A percentile compares a stretch with the other conserved stretches of the same genome.
phyloP scores from a whole-genome alignment of 106 monocot species.

The Phalaenopsis equestris region DNA sequence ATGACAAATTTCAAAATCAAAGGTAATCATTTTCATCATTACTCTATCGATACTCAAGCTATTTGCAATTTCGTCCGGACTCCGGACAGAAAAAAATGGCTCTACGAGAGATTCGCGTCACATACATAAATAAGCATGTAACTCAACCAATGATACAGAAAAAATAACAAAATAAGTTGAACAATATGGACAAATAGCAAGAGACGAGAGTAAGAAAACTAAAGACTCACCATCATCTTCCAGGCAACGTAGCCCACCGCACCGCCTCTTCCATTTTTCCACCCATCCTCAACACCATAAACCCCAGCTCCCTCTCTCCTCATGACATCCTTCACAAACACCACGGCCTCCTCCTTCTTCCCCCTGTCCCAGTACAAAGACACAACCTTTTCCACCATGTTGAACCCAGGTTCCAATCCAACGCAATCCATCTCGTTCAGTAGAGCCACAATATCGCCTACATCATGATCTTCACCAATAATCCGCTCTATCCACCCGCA shows the following conservation, averaged over 20 bases:
- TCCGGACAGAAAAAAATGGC: too few species aligned
- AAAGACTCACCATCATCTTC: slow-evolving; percentile 84
- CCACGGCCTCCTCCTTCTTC: slow-evolving; percentile 66
- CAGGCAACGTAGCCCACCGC: slow-evolving; percentile 80
- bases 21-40: not conserved
- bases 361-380: slow-evolving; percentile 82
- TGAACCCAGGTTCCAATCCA: slow-evolving; percentile 81
- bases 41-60: too few species aligned
- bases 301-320: slow-evolving; percentile 43
- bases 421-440: slow-evolving; percentile 91
- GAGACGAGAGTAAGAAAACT: not conserved
- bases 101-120: not conserved
- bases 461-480: slow-evolving; percentile 39
- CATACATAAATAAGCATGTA: not conserved
- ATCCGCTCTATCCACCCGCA: slow-evolving; percentile 86
- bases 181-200: not conserved
- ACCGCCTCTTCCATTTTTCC: slow-evolving; percentile 42
- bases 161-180: not conserved
- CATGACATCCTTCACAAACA: slow-evolving; percentile 69
- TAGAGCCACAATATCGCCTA: slow-evolving; percentile 68
- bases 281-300: slow-evolving; percentile 16
- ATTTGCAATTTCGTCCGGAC: not conserved
- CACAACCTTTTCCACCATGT: slow-evolving; percentile 93
- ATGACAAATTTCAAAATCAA: not conserved
- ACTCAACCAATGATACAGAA: not conserved